Percentiles rank a stretch among this genome's conserved stretches.
phyloP scores from a whole-genome alignment of 139 green algal genomes.

The Chlamydomonas schloesseri region DNA sequence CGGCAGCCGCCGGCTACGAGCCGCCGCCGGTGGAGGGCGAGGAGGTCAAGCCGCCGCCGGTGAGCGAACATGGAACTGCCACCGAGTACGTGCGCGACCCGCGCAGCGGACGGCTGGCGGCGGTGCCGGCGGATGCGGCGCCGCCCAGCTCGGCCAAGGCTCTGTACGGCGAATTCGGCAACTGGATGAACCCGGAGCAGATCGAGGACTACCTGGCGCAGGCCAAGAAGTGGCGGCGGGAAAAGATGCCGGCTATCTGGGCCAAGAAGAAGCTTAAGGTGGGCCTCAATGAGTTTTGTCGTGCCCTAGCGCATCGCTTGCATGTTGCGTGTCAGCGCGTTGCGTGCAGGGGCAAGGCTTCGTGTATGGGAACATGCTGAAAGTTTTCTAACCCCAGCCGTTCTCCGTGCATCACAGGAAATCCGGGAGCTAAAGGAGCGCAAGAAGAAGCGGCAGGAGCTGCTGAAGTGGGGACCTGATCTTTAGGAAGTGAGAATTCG shows the following conservation, averaged over 20 bases:
- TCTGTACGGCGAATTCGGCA: slow-evolving; percentile 34
- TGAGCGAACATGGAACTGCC: slow-evolving; percentile 3
- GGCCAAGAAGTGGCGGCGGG: slow-evolving; percentile 26
- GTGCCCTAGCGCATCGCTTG: too few species aligned
- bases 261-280: slow-evolving; percentile 9
- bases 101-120: slow-evolving; percentile 16
- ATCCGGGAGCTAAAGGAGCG: too few species aligned
- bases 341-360: too few species aligned
- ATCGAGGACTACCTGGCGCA: slow-evolving; percentile 21
- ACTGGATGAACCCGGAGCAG: slow-evolving; percentile 31
- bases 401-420: too few species aligned
- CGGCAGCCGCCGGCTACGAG: background rate
- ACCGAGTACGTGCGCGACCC: slow-evolving; percentile 28
- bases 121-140: background rate
- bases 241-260: slow-evolving; percentile 32
- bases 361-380: too few species aligned
- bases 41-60: background rate
- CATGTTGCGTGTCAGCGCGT: too few species aligned
- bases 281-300: too few species aligned
- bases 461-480: too few species aligned
- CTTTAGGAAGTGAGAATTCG: too few species aligned
- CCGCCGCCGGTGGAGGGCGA: background rate
- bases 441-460: too few species aligned
- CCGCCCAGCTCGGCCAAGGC: background rate
- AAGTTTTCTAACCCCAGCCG: too few species aligned